phyloP scores from a whole-genome alignment of 352 stramenopile species.

The Pythium grandisporangium region DNA sequence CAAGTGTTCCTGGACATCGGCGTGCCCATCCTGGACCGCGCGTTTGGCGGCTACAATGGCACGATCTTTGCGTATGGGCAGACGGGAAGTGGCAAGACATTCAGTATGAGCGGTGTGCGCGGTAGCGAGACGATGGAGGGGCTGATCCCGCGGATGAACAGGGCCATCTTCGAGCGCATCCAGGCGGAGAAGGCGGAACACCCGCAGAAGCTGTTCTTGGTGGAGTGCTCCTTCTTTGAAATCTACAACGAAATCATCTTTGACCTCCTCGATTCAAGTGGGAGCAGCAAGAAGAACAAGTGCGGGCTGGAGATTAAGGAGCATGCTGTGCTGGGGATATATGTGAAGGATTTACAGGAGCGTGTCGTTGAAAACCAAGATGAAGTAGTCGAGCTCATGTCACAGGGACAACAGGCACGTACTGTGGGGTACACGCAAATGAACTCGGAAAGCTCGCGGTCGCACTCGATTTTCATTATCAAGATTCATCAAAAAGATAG shows the following conservation, averaged over 20 bases:
- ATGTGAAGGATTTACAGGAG: constrained; percentile 89
- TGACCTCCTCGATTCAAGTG: constrained; percentile 86
- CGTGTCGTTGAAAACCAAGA: constrained; percentile 83
- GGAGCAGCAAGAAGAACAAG: constrained; percentile 83
- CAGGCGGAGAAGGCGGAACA: constrained; percentile 43
- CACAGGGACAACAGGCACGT: constrained; percentile 45
- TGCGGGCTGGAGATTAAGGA: constrained; percentile 90
- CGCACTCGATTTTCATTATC: constrained; percentile 95
- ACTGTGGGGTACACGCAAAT: constrained; percentile 88
- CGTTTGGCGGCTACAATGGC: constrained; percentile 83
- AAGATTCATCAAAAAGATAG: constrained; percentile 91
- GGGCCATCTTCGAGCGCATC: constrained; percentile 85
- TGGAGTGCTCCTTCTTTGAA: constrained; percentile 93
- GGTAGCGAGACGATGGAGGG: constrained; percentile 58
- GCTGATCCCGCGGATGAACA: constrained; percentile 90
- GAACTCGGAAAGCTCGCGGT: constrained; percentile 90
- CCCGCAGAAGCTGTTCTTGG: constrained; percentile 78
- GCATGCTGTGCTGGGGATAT: constrained; percentile 91
- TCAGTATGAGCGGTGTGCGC: constrained; percentile 79
- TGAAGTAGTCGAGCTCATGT: constrained; percentile 78
- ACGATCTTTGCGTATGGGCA: constrained; percentile 89
- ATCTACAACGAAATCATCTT: constrained; percentile 97
- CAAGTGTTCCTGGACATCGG: constrained; percentile 77
- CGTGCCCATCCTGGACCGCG: constrained; percentile 63
- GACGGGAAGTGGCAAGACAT: constrained; percentile 83